These are phyloP conservation scores for Rugonectria rugulosa DNA, from an alignment of 2,329 filamentous ascomycete genomes.

Conservation along the genomic window DNA sequence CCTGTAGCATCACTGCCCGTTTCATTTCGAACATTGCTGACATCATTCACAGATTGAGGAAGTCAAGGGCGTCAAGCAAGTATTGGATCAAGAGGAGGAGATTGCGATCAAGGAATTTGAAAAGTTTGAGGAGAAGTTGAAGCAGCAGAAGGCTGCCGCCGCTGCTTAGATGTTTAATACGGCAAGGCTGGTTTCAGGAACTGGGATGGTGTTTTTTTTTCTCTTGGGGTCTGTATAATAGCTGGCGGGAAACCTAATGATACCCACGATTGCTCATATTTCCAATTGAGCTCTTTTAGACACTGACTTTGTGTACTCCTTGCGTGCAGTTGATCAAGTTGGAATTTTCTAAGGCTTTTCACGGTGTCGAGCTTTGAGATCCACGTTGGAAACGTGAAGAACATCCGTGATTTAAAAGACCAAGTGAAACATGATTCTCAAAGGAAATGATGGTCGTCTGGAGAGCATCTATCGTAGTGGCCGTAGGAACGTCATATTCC, in stretches of 20 bases:
- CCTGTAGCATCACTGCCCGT: neutral
- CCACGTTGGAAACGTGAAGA: too few relatives aligned
- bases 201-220: conserved; percentile 2
- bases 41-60: conserved; percentile 79
- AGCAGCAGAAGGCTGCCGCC: conserved; percentile 56
- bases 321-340: neutral
- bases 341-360: too few relatives aligned
- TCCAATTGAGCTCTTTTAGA: conserved; percentile 10
- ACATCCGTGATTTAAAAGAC: too few relatives aligned
- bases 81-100: conserved; percentile 91
- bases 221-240: conserved; percentile 31
- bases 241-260: conserved; percentile 35
- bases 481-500: too few relatives aligned
- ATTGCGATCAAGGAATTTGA: conserved; percentile 87
- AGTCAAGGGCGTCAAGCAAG: conserved; percentile 89
- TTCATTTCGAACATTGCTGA: conserved; percentile 37
- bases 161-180: conserved; percentile 1
- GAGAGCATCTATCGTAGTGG: too few relatives aligned
- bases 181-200: conserved; percentile 10
- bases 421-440: too few relatives aligned
- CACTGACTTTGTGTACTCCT: neutral
- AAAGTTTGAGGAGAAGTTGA: conserved; percentile 88
- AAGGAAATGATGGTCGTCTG: too few relatives aligned
- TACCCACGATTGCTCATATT: conserved; percentile 34
- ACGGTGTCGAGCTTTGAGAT: too few relatives aligned